Evolutionary conservation across 257 asterid genomes (phyloP).

Genomic region (Solanum medicagineum): DNA sequence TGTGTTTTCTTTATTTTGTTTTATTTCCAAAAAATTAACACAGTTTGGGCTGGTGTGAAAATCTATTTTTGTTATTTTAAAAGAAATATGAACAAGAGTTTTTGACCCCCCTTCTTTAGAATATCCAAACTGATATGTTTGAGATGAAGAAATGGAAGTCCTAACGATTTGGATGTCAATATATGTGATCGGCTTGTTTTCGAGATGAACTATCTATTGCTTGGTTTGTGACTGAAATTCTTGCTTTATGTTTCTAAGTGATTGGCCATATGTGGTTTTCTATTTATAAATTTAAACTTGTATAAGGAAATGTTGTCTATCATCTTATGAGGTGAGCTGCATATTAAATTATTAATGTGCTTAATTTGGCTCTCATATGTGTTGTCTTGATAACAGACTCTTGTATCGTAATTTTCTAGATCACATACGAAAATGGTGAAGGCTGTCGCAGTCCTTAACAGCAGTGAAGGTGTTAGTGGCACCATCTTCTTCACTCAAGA

Average conservation of each 20-base stretch:
- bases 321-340: not conserved
- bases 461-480: constrained; percentile 89
- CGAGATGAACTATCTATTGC: not conserved
- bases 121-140: not conserved
- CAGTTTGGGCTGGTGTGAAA: not conserved
- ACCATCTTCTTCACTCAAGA: constrained; percentile 66
- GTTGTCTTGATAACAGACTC: not conserved
- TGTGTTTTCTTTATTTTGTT: not conserved
- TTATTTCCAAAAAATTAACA: not conserved
- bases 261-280: not conserved
- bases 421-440: constrained; percentile 75
- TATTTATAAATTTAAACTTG: not conserved
- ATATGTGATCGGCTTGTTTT: not conserved
- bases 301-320: not conserved
- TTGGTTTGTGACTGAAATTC: not conserved
- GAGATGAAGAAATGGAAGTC: not conserved
- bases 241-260: not conserved
- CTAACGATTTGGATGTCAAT: not conserved
- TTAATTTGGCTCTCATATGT: not conserved
- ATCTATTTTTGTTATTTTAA: not conserved
- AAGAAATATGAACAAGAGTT: not conserved
- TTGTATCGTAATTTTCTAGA: constrained; percentile 23
- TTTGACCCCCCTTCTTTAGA: not conserved
- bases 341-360: not conserved
- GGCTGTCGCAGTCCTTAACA: constrained; percentile 81